Evolutionary conservation across 169 alveolate genomes (phyloP).

Genomic region (Plasmodium berghei): DNA sequence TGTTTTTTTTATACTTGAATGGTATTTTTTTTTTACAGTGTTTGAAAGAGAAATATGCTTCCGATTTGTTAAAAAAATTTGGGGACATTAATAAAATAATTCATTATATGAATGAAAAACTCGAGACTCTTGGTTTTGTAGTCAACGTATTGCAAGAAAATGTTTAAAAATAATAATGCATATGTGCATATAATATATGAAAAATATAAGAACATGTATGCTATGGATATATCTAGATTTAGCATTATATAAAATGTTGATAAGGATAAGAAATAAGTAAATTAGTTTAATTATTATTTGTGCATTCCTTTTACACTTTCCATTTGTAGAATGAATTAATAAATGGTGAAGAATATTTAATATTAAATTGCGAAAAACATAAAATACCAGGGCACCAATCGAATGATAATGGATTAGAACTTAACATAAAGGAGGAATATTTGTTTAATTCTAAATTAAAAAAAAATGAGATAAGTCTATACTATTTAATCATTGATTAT

Average conservation of each 20-base stretch:
- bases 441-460: slow-evolving; percentile 53
- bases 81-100: slow-evolving; percentile 68
- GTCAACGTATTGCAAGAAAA: slow-evolving; percentile 22
- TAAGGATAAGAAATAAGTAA: too few species aligned
- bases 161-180: background rate
- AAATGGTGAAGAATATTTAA: slow-evolving; percentile 64
- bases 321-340: slow-evolving; percentile 52
- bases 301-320: background rate
- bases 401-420: background rate
- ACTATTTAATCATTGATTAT: slow-evolving; percentile 52
- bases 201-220: background rate
- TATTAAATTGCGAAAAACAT: slow-evolving; percentile 39
- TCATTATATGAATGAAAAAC: slow-evolving; percentile 49
- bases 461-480: slow-evolving; percentile 63
- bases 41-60: slow-evolving; percentile 50
- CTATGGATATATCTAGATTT: background rate
- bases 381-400: slow-evolving; percentile 5
- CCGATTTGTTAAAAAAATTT: slow-evolving; percentile 15
- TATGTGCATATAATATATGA: background rate
- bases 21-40: slow-evolving; percentile 18
- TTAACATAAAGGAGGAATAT: slow-evolving; percentile 53
- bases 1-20: background rate
- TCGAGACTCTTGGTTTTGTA: slow-evolving; percentile 54
- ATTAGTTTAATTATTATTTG: background rate
- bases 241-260: too few species aligned